Evolutionary conservation across 164 flowering plant species (phyloP), one percentile per base, ranked within the genome.

Genomic region (Chloranthus sessilifolius): DNA sequence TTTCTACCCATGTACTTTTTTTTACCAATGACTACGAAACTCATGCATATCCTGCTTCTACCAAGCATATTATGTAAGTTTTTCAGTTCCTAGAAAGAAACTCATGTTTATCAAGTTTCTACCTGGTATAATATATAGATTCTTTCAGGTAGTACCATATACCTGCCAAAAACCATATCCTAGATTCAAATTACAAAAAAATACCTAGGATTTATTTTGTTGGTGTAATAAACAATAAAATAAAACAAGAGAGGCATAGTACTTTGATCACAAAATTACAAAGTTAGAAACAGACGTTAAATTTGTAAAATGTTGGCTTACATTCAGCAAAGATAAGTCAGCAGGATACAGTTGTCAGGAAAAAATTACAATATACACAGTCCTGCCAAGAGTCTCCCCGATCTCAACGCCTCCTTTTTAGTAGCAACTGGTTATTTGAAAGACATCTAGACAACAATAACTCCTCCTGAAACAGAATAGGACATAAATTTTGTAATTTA

Each of bases 351-450:
- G 60, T 66, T 59, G 72, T 71, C 80, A 77, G 78, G 74, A 54
- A 59, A 69, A 75, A 73, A 73, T 53, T 73, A 80, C 80, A 74
- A 62, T 80, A 74, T 73, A 69, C 79, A 79, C 69, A 68, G 64
- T 63, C 74, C 70, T 64, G 63, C 66, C 72, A 65, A 65, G 61
- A 56, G 61, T 41, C 47, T 62, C 70, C 60, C 30, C 56, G 58
- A 50, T 25, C 44, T 52, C 43, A 44, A 64, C 59, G 56, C 56
- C 44, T 57, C 48, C 53, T 57, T 42, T 23, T 47, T 42, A 34
- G 34, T 21, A 8, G n/a, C 36, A 29, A 9, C 50, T 21, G 41
- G 38, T 55, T 46, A 31, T 27, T 42, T 16, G 17, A 17, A 55
- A 55, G 42, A 23, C 40, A 47, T 29, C 64, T 60, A 61, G 36